Percentiles rank a stretch among this genome's conserved stretches.
These are phyloP conservation scores for Phalaenopsis aphrodite DNA, from an alignment of 106 monocot genomes.

Conservation along the genomic window DNA sequence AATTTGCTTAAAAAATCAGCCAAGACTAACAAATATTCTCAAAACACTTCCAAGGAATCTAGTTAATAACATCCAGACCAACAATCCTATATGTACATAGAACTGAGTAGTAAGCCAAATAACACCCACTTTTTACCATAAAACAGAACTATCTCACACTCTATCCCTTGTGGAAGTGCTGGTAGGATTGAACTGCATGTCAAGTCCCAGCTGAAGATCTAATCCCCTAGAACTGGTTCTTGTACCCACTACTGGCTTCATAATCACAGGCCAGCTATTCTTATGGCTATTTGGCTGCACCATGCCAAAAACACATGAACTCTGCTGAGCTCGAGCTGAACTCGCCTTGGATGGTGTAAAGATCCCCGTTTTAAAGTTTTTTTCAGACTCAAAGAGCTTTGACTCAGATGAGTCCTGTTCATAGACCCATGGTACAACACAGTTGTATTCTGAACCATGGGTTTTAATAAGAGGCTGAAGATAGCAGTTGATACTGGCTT, in stretches of 20 bases:
- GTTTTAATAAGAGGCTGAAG: constrained; percentile 41
- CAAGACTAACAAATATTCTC: not conserved
- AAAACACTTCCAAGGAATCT: not conserved
- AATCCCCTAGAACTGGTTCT: not conserved
- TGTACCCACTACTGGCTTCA: not conserved
- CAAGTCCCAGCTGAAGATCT: constrained; percentile 5
- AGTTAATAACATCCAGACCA: not conserved
- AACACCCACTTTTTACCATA: not conserved
- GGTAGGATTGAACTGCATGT: not conserved
- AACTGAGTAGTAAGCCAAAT: not conserved
- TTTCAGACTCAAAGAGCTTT: not conserved
- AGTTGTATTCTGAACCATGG: constrained; percentile 9
- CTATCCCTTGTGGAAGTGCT: not conserved
- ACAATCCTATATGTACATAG: not conserved
- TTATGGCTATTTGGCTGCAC: constrained; percentile 5
- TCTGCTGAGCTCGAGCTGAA: not conserved
- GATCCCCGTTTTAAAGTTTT: not conserved
- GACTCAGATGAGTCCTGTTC: not conserved
- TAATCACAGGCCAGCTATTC: constrained; percentile 1
- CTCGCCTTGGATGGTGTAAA: not conserved
- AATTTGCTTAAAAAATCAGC: not conserved
- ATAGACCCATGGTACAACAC: not conserved
- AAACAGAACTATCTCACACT: not conserved
- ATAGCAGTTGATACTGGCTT: constrained; percentile 24
- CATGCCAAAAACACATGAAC: not conserved